Evolutionary conservation across 371 early-diverging fungal genomes (phyloP).

Genomic region (Mortierella sp.): DNA sequence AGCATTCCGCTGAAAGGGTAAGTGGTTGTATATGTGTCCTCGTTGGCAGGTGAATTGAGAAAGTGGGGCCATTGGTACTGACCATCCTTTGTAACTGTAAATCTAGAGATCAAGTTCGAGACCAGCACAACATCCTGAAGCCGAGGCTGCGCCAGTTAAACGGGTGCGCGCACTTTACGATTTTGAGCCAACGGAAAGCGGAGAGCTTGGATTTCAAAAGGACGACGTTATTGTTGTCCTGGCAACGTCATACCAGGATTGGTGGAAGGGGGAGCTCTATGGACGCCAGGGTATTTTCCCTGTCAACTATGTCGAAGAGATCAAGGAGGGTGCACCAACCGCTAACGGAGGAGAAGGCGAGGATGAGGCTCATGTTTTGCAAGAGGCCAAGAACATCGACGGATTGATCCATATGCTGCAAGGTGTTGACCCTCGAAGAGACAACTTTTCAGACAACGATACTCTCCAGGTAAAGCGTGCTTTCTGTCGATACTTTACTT

Average conservation of each 20-base stretch:
- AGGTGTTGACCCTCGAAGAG: conserved; percentile 81
- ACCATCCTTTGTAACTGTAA: neutral
- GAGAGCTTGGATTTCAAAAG: conserved; percentile 84
- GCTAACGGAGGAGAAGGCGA: conserved; percentile 71
- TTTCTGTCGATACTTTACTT: neutral
- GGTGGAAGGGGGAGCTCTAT: conserved; percentile 91
- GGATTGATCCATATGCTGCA: conserved; percentile 81
- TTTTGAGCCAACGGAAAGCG: conserved; percentile 85
- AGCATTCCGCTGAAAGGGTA: conserved; percentile 61
- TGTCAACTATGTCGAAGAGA: conserved; percentile 84
- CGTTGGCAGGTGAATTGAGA: conserved; percentile 33
- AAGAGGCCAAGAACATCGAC: conserved; percentile 83
- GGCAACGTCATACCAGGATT: conserved; percentile 89
- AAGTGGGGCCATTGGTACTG: neutral
- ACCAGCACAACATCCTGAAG: conserved; percentile 40
- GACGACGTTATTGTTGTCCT: conserved; percentile 87
- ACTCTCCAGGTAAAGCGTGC: conserved; percentile 72
- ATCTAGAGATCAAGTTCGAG: conserved; percentile 23
- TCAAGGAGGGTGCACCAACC: conserved; percentile 38
- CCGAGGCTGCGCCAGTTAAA: conserved; percentile 56
- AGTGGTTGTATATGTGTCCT: conserved; percentile 28
- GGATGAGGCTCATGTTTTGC: conserved; percentile 79
- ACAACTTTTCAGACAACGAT: conserved; percentile 91
- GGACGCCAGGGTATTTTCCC: conserved; percentile 90
- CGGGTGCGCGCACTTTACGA: conserved; percentile 89